phyloP scores from a whole-genome alignment of 176 grass and related monocot genomes.

The Bonia amplexicaulis region DNA sequence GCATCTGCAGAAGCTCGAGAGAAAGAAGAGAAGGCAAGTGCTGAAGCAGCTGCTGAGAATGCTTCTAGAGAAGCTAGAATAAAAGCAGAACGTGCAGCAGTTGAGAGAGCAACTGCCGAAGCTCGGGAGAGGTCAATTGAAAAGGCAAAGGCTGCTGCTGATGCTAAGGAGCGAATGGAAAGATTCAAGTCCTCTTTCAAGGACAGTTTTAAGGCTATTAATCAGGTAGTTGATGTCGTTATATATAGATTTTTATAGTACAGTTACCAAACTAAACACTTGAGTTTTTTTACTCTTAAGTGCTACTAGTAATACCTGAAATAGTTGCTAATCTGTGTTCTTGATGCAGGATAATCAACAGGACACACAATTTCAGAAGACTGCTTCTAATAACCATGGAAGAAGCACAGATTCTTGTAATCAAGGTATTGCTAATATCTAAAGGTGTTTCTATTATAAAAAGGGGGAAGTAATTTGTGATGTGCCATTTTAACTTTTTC shows the following conservation, averaged over 20 bases:
- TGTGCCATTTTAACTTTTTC: background rate
- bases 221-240: slow-evolving; percentile 53
- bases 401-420: slow-evolving; percentile 38
- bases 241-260: slow-evolving; percentile 2
- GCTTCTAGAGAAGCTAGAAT: slow-evolving; percentile 67
- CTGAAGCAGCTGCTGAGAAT: slow-evolving; percentile 48
- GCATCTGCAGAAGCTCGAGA: slow-evolving; percentile 56
- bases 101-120: slow-evolving; percentile 85
- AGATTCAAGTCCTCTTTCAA: slow-evolving; percentile 53
- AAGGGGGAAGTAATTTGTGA: background rate
- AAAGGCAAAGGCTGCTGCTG: slow-evolving; percentile 73
- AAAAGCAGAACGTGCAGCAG: slow-evolving; percentile 86
- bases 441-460: background rate
- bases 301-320: slow-evolving; percentile 1
- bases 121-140: slow-evolving; percentile 76
- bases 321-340: slow-evolving; percentile 14
- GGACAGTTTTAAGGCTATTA: slow-evolving; percentile 49
- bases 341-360: slow-evolving; percentile 47
- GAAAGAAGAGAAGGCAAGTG: slow-evolving; percentile 60
- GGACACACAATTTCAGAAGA: slow-evolving; percentile 54
- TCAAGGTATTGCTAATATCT: slow-evolving; percentile 42
- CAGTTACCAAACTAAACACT: background rate
- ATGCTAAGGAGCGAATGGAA: slow-evolving; percentile 65
- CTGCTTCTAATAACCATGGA: slow-evolving; percentile 30
- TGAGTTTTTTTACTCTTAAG: background rate